Evolutionary conservation across 2,329 filamentous ascomycete genomes (phyloP), one percentile per base, ranked within the genome.

Genomic region (Elsinoe batatas): DNA sequence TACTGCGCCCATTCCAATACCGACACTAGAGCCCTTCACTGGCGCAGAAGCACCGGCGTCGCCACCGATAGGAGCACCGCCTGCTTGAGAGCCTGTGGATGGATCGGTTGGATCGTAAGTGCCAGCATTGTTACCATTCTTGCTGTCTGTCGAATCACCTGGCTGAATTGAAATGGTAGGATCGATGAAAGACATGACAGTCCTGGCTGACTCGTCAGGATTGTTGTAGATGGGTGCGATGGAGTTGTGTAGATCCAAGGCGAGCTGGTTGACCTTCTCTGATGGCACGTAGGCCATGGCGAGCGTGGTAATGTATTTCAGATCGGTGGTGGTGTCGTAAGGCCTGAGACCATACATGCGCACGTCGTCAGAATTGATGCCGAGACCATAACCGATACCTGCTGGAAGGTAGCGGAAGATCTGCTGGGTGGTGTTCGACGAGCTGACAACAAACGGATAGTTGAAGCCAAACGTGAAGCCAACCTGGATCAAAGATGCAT

Each of bases 401-500:
- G 76, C 63, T 0, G 90, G 90, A 3, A 96, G 75, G 61, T 81
- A 87, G 54, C 80, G 73, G 74, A 96, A 95, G 64, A 98, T 88
- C 71, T 97, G 91, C 37, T 82, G 82, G 4, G 88, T 86, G 15
- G 90, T 87, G 60, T 84, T 77, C 12, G 82, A 76, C 59, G 85
- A 82, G 18, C 74, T 75, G 10, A 85, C 83, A 26, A 97, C 87
- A 66, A 94, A 95, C 7, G 79, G 74, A 69, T 93, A 98, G 73
- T 94, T 91, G 62, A 95, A 78, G 1, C 81, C 79, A 65, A 83
- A 85, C 53, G 81, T 75, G 78, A 97, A 96, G 33, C 87, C 93
- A 60, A 97, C 79, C 67, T 95, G 89, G 62, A 95, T 84, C 62
- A 87, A 71, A 3, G 81, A 82, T 0, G 80, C 82, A 62, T 87